Conservation (phyloP, 352 stramenopile species). For the Pythium guiyangense region DNA sequence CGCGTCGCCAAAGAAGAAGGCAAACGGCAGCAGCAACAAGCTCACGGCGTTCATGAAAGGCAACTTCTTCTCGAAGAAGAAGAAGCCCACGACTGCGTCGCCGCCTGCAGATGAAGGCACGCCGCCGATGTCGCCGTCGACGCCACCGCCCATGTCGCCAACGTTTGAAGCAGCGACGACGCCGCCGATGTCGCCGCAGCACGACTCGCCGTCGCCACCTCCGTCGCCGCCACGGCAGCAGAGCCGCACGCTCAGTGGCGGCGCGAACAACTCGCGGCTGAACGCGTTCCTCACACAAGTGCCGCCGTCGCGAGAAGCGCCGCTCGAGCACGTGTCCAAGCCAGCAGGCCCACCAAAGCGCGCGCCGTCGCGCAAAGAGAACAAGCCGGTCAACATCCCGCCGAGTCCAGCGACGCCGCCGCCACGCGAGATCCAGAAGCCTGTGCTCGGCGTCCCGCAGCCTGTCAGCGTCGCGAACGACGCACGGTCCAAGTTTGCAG, state of each 20-base stretch:
- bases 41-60: conserved; percentile 79
- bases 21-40: conserved; percentile 49
- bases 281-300: conserved; percentile 81
- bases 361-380: conserved; percentile 38
- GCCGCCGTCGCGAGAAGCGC: conserved; percentile 44
- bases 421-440: conserved; percentile 14
- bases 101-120: conserved; percentile 42
- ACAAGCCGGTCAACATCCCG: conserved; percentile 13
- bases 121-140: conserved; percentile 41
- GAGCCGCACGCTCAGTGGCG: conserved; percentile 40
- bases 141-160: conserved; percentile 49
- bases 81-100: conserved; percentile 32
- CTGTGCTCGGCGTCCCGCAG: conserved; percentile 14
- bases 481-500: conserved; percentile 72
- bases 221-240: conserved; percentile 21
- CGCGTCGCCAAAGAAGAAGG: conserved; percentile 49
- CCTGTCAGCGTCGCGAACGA: conserved; percentile 18
- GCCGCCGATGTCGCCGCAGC: conserved; percentile 14
- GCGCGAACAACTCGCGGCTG: conserved; percentile 46
- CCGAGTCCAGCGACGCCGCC: conserved; percentile 23
- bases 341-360: conserved; percentile 53
- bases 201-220: conserved; percentile 2
- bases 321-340: conserved; percentile 53
- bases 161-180: conserved; percentile 24
- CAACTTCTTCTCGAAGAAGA: conserved; percentile 71